Base-by-base conservation (phyloP, 2,329 filamentous ascomycete species). In the Colletotrichum spaethianum region DNA sequence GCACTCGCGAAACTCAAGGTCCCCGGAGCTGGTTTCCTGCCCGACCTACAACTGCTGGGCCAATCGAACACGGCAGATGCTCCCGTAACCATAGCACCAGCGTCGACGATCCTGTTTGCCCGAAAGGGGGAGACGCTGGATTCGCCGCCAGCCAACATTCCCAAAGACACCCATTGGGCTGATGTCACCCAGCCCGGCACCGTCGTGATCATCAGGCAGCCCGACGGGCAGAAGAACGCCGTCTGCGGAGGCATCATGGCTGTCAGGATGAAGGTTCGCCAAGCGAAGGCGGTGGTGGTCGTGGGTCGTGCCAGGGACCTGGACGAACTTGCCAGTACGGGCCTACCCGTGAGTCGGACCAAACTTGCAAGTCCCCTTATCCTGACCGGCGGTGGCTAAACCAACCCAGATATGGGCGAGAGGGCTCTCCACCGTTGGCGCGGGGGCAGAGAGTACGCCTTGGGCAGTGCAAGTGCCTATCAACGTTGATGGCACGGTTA, bases 181-280 rank as follows among this genome's bases (percentile, higher is more conserved):
- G 93, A 95, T 80, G 82, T 89, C 52, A 87, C 89, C 1, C 81
- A 88, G 33, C 82, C 86, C 0, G 87, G 86, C 9, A 92, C 90
- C 1, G 86, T 94, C 64, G 89, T 91, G 4, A 83, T 95, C 4
- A 86, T 94, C 70, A 88, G 89, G 73, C 92, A 94, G 76, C 91
- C 92, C 0, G 77, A 83, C 0, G 86, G 85, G 0, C 92, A 94
- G 78, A 86, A 86, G 63, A 94, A 93, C 80, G 93, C 93, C 7
- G 87, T 93, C 9, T 87, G 93, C 7, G 93, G 93, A n/a, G 93
- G 93, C 23, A 93, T 95, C 74, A 93, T 94, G 88, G 93, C 92
- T 6, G 83, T 88, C 38, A 86, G 93, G 26, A 93, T 94, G 87
- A 90, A 90, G 76, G 79, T 87, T 18, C 84, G 91, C 14, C 88